Percentiles rank a stretch among this genome's conserved stretches.
These are phyloP conservation scores for Aspergillus quadricinctus DNA, from an alignment of 2,329 filamentous ascomycete species.

Conservation along the genomic window DNA sequence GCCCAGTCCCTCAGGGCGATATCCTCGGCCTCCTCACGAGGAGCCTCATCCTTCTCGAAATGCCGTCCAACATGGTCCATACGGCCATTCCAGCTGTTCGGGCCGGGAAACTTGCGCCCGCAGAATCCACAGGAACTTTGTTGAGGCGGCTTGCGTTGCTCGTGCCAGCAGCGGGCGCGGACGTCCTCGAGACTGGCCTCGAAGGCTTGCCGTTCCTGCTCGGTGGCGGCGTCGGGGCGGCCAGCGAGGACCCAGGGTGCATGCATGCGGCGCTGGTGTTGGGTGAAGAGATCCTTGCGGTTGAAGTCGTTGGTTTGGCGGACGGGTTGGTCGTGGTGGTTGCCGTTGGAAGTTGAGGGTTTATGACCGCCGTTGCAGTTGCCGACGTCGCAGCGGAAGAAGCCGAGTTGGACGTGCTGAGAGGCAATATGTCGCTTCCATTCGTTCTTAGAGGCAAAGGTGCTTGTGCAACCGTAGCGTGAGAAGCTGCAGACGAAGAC, in stretches of 20 bases:
- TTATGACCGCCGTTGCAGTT: slow-evolving; percentile 39
- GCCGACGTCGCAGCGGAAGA: slow-evolving; percentile 71
- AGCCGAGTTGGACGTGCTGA: slow-evolving; percentile 70
- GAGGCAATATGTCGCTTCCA: slow-evolving; percentile 87
- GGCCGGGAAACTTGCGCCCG: slow-evolving; percentile 54
- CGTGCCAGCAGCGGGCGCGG: slow-evolving; percentile 55
- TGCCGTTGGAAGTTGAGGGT: slow-evolving; percentile 5
- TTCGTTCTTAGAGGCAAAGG: slow-evolving; percentile 81
- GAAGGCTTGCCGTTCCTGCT: slow-evolving; percentile 32
- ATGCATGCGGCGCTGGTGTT: slow-evolving; percentile 86
- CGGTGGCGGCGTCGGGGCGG: slow-evolving; percentile 14
- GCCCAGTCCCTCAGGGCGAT: slow-evolving; percentile 39
- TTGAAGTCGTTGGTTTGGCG: slow-evolving; percentile 67
- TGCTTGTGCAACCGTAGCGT: slow-evolving; percentile 68
- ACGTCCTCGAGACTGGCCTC: slow-evolving; percentile 55
- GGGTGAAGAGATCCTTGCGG: slow-evolving; percentile 85
- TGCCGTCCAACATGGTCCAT: slow-evolving; percentile 88
- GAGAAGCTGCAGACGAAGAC: slow-evolving; percentile 71
- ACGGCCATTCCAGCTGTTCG: slow-evolving; percentile 68
- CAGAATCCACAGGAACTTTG: slow-evolving; percentile 62
- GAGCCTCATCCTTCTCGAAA: slow-evolving; percentile 57
- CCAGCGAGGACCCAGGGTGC: slow-evolving; percentile 53
- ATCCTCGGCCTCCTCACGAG: slow-evolving; percentile 35
- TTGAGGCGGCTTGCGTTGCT: slow-evolving; percentile 59
- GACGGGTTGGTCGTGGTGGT: slow-evolving; percentile 12